Evolutionary conservation across 192 early-diverging fungal species (phyloP).

Genomic region (Podila verticillata): DNA sequence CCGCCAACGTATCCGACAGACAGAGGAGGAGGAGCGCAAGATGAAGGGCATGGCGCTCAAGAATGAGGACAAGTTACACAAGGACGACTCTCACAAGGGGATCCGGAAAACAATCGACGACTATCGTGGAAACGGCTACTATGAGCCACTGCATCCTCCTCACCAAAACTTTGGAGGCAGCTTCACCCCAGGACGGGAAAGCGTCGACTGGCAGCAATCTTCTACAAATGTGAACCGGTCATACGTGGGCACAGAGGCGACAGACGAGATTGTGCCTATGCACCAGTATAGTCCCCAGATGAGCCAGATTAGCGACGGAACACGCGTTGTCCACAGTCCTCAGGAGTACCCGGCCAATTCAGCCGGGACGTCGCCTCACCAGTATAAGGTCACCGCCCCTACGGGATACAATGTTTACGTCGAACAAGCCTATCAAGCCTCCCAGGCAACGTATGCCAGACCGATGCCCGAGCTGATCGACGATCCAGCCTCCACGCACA

Average conservation of each 20-base stretch:
- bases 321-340: slow-evolving; percentile 3
- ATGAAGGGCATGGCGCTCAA: slow-evolving; percentile 40
- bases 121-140: slow-evolving; percentile 1
- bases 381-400: no score
- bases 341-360: slow-evolving; percentile 17
- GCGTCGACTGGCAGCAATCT: background rate
- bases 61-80: slow-evolving; percentile 40
- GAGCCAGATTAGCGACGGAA: background rate
- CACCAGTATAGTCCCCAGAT: background rate
- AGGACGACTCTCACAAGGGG: slow-evolving; percentile 10
- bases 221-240: background rate
- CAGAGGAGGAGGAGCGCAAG: slow-evolving; percentile 32
- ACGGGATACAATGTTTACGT: no score
- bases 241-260: no score
- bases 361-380: no score
- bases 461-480: no score
- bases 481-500: no score
- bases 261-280: background rate
- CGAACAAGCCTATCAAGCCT: no score
- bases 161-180: background rate
- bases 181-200: background rate
- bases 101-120: no score
- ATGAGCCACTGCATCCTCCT: background rate
- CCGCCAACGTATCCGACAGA: background rate
- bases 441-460: no score